Percentiles rank a stretch among this genome's conserved stretches.
Evolutionary conservation across 2,329 filamentous ascomycete genomes (phyloP).

Genomic region (Botrytis porri): DNA sequence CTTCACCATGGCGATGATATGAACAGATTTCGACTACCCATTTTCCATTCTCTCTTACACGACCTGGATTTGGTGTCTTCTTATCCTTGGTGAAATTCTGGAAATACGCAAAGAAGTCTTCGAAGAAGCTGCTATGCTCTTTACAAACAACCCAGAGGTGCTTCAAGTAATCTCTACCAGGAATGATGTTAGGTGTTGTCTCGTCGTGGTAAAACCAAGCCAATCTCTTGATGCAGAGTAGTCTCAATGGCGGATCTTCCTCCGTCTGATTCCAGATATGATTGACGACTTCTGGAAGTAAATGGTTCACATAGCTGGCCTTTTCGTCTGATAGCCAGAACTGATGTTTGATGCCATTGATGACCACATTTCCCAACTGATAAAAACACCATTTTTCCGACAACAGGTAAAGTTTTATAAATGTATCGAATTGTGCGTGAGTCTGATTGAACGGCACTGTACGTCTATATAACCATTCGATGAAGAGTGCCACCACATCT

Average conservation of each 20-base stretch:
- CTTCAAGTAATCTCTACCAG: not conserved
- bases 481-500: not conserved
- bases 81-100: not conserved
- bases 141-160: not conserved
- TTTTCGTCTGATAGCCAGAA: not conserved
- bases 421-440: not conserved
- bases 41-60: not conserved
- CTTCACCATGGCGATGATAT: not conserved
- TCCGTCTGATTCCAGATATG: not conserved
- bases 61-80: not conserved
- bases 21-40: not conserved
- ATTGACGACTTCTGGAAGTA: not conserved
- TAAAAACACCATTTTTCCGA: conserved; percentile 18
- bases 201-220: not conserved
- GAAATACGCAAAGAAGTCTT: not conserved
- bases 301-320: not conserved
- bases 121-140: not conserved
- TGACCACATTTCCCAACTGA: conserved; percentile 8
- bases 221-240: not conserved
- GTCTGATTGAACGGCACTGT: too few relatives aligned
- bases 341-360: conserved; percentile 3
- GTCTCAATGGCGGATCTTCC: not conserved
- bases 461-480: conserved; percentile 21
- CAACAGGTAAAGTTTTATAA: conserved; percentile 20
- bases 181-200: not conserved